Conservation (phyloP, 352 stramenopile genomes). For the Blastocystis sp. region DNA sequence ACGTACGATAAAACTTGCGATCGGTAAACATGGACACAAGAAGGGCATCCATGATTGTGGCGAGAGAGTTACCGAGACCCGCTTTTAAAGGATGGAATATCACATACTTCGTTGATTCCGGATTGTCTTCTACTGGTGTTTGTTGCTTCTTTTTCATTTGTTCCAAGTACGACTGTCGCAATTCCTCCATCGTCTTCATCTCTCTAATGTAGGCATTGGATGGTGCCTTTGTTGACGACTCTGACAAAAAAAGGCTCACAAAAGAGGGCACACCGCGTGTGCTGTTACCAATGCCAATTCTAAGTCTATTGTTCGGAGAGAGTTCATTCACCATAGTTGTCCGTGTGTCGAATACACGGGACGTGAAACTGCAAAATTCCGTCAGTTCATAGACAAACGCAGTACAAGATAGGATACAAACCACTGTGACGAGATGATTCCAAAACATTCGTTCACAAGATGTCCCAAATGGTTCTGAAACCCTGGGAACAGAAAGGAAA, state of each 20-base stretch:
- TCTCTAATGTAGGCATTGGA: neutral
- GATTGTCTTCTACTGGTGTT: neutral
- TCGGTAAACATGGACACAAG: slow-evolving; percentile 18
- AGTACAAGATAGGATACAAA: neutral
- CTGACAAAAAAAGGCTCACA: too few relatives aligned
- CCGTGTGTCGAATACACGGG: too few relatives aligned
- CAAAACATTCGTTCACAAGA: neutral
- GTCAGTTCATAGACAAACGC: neutral
- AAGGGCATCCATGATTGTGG: neutral
- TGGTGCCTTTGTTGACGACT: too few relatives aligned
- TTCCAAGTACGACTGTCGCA: neutral
- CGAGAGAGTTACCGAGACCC: slow-evolving; percentile 12
- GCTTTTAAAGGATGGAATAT: slow-evolving; percentile 26
- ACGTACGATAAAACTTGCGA: neutral
- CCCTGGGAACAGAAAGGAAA: neutral
- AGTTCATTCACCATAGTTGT: too few relatives aligned
- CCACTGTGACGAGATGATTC: too few relatives aligned
- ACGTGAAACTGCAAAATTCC: neutral
- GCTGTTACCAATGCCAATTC: neutral
- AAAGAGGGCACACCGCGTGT: neutral
- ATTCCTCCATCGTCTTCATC: neutral
- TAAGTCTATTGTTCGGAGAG: too few relatives aligned
- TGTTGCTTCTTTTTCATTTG: neutral
- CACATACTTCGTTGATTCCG: neutral
- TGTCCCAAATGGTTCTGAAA: neutral